Conservation (phyloP, 139 green algal genomes). For the Auxenochlorella pyrenoidosa region DNA sequence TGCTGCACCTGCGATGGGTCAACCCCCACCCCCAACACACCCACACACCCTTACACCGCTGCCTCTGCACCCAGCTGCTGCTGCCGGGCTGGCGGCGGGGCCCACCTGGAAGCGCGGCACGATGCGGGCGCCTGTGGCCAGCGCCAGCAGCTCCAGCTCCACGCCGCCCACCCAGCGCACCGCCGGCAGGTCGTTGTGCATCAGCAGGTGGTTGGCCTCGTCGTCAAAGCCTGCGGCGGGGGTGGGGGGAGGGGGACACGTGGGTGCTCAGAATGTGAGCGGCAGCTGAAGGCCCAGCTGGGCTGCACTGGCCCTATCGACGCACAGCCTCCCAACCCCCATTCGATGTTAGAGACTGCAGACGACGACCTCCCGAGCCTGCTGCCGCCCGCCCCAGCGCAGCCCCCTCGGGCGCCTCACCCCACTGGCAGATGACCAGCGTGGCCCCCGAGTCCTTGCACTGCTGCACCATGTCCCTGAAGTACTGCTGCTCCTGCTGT, state of each 20-base stretch:
- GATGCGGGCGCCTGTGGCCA: constrained; percentile 97
- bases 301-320: too few relatives aligned
- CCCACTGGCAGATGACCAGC: constrained; percentile 98
- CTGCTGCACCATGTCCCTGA: constrained; percentile 97
- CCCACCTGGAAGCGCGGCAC: constrained; percentile 82
- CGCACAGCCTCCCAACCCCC: too few relatives aligned
- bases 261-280: neutral
- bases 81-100: neutral
- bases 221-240: constrained; percentile 93
- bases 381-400: too few relatives aligned
- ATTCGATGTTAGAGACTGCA: too few relatives aligned
- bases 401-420: neutral
- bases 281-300: too few relatives aligned
- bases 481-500: constrained; percentile 94
- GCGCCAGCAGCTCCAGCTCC: constrained; percentile 98
- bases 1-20: too few relatives aligned
- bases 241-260: neutral
- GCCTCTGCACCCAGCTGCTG: neutral
- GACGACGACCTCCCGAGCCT: too few relatives aligned
- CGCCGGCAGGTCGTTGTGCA: constrained; percentile 92
- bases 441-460: constrained; percentile 92
- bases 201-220: constrained; percentile 99
- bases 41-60: neutral
- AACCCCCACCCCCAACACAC: too few relatives aligned
- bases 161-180: constrained; percentile 98